Evolutionary conservation across 768 basidiomycete species (phyloP).

Genomic region (Pleurotus cornucopiae): DNA sequence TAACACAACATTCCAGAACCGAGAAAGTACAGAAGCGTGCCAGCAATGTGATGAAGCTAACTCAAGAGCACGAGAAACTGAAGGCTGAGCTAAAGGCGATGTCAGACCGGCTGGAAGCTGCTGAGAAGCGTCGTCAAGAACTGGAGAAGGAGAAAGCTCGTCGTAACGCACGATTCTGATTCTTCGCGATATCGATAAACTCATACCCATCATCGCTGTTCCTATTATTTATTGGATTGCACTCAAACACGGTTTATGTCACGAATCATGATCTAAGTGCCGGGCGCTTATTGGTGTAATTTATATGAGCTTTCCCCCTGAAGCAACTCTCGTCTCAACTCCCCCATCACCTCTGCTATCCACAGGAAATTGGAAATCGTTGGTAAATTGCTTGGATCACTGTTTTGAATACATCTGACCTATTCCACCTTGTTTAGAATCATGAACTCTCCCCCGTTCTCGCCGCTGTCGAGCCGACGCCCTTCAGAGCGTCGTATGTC

Average conservation of each 20-base stretch:
- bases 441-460: slow-evolving; percentile 8
- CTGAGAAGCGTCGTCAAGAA: slow-evolving; percentile 57
- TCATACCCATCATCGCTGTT: background rate
- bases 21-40: slow-evolving; percentile 64
- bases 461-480: slow-evolving; percentile 35
- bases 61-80: slow-evolving; percentile 77
- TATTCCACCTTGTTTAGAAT: background rate
- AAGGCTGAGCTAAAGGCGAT: slow-evolving; percentile 73
- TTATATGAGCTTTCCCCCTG: background rate
- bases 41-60: slow-evolving; percentile 72
- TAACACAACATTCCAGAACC: slow-evolving; percentile 27
- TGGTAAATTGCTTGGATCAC: background rate
- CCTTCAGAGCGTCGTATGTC: slow-evolving; percentile 38
- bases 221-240: too few species aligned
- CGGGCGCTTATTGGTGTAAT: slow-evolving; percentile 2
- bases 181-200: background rate
- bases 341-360: background rate
- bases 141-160: slow-evolving; percentile 22
- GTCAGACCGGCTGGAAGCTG: slow-evolving; percentile 70
- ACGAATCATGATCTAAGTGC: background rate
- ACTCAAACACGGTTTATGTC: background rate
- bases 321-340: slow-evolving; percentile 10
- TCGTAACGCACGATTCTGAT: slow-evolving; percentile 20
- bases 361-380: background rate
- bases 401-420: too few species aligned